Evolutionary conservation across 169 alveolate species (phyloP).

Genomic region (Ichthyophthirius multifiliis): DNA sequence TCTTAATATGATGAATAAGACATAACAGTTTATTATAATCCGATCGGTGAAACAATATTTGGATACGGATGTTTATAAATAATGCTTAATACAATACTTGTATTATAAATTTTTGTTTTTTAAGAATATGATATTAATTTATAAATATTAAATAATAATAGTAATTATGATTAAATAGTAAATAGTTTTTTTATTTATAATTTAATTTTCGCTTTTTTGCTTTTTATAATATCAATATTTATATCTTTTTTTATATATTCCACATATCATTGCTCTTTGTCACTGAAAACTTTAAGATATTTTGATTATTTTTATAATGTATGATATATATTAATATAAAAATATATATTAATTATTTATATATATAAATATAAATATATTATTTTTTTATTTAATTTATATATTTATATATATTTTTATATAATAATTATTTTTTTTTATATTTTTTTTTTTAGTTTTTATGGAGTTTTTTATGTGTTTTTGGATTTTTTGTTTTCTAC

Average conservation of each 20-base stretch:
- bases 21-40: neutral
- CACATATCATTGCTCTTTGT: neutral
- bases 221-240: neutral
- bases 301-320: neutral
- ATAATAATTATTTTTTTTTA: neutral
- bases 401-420: neutral
- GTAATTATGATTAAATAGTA: neutral
- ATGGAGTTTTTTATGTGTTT: neutral
- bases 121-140: neutral
- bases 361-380: neutral
- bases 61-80: neutral
- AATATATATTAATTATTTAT: neutral
- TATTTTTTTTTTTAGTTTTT: neutral
- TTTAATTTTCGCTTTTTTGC: neutral
- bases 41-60: neutral
- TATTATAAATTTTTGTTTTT: neutral
- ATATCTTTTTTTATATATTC: neutral
- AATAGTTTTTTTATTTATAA: neutral
- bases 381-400: no score
- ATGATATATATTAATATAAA: neutral
- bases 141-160: neutral
- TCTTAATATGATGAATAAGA: neutral
- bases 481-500: neutral
- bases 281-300: neutral
- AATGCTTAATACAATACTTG: neutral